These are phyloP conservation scores for Penium margaritaceum DNA, from an alignment of 139 green algal species.

Conservation along the genomic window DNA sequence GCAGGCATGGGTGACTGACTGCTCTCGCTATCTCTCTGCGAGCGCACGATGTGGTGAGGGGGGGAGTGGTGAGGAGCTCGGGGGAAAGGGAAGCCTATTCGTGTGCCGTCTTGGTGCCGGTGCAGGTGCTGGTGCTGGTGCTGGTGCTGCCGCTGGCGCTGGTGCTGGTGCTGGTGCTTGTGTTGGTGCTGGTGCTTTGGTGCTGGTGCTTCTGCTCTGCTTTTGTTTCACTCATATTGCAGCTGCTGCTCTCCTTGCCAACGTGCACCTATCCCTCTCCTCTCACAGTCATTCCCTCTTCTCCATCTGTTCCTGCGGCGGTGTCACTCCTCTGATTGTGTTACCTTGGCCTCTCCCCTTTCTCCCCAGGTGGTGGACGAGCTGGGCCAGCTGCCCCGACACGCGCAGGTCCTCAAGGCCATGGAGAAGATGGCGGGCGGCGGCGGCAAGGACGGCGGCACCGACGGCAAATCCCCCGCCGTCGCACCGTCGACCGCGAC, in stretches of 20 bases:
- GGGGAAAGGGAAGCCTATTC: neutral
- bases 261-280: neutral
- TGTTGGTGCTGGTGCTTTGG: neutral
- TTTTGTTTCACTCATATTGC: neutral
- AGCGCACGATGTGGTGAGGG: too few relatives aligned
- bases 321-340: neutral
- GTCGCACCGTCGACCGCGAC: too few relatives aligned
- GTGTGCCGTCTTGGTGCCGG: neutral
- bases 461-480: too few relatives aligned
- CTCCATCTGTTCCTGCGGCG: neutral
- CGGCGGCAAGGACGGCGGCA: neutral
- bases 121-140: neutral
- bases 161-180: neutral
- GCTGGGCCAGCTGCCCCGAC: neutral
- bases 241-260: neutral
- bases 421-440: neutral
- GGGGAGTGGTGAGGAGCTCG: too few relatives aligned
- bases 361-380: constrained; percentile 8
- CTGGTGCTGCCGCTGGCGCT: neutral
- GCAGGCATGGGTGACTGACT: neutral
- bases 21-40: too few relatives aligned
- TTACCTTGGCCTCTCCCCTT: too few relatives aligned
- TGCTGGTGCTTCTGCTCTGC: neutral
- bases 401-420: neutral
- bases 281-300: neutral